A percentile compares a stretch with the other conserved stretches of the same genome.
phyloP scores from a whole-genome alignment of 2,329 filamentous ascomycete genomes.

The Mycogone perniciosa region DNA sequence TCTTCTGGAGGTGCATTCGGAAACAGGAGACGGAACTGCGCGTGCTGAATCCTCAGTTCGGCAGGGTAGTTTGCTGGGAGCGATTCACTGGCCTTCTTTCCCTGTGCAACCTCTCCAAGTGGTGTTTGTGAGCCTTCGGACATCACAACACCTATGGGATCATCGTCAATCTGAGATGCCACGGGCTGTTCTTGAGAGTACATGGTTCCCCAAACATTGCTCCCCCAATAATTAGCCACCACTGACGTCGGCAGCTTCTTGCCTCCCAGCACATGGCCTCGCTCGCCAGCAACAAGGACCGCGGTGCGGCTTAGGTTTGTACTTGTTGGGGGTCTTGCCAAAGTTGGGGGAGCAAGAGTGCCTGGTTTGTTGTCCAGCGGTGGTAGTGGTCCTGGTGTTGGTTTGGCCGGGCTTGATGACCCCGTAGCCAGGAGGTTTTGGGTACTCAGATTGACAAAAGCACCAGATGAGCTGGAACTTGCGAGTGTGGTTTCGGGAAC shows the following conservation, averaged over 20 bases:
- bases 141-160: constrained; percentile 36
- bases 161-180: constrained; percentile 29
- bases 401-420: constrained; percentile 24
- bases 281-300: constrained; percentile 73
- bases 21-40: constrained; percentile 89
- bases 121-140: constrained; percentile 25
- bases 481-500: constrained; percentile 33
- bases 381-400: constrained; percentile 26
- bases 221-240: constrained; percentile 92
- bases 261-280: constrained; percentile 59
- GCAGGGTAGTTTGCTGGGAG: constrained; percentile 74
- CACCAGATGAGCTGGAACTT: constrained; percentile 42
- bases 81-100: constrained; percentile 36
- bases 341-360: constrained; percentile 71
- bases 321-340: constrained; percentile 74
- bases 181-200: constrained; percentile 25
- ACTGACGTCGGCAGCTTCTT: constrained; percentile 75
- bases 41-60: constrained; percentile 78
- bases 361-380: constrained; percentile 45
- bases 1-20: constrained; percentile 71
- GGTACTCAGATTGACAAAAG: constrained; percentile 80
- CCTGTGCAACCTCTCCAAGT: constrained; percentile 24
- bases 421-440: constrained; percentile 47
- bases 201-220: constrained; percentile 60
- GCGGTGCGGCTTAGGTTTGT: constrained; percentile 84